Percentiles rank a stretch among this genome's conserved stretches.
phyloP scores from a whole-genome alignment of 257 asterid genomes.

The Petrea volubilis region DNA sequence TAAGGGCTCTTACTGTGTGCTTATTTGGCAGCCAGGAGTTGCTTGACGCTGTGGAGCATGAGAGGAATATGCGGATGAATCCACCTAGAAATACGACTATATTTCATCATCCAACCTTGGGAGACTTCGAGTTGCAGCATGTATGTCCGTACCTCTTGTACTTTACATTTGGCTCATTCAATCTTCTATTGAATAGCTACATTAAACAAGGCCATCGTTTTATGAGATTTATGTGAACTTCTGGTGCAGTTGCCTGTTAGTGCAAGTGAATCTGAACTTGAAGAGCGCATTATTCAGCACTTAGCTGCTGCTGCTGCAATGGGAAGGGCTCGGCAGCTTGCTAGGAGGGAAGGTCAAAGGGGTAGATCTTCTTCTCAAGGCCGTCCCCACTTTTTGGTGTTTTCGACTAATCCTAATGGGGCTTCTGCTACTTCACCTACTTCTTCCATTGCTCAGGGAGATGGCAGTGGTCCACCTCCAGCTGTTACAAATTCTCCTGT shows the following conservation, averaged over 20 bases:
- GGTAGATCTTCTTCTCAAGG: conserved; percentile 72
- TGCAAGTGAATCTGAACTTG: conserved; percentile 85
- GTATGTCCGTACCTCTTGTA: conserved; percentile 43
- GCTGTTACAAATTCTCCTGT: conserved; percentile 47
- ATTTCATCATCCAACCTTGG: conserved; percentile 94
- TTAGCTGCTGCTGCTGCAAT: conserved; percentile 92
- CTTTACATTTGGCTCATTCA: background rate
- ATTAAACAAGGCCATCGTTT: background rate
- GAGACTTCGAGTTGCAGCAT: conserved; percentile 94
- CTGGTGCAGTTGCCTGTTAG: conserved; percentile 71
- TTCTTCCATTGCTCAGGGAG: conserved; percentile 39
- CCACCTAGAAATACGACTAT: conserved; percentile 84
- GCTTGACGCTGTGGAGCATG: conserved; percentile 93
- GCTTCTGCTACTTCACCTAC: conserved; percentile 40
- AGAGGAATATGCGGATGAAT: conserved; percentile 76
- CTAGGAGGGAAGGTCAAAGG: conserved; percentile 81
- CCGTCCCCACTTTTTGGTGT: conserved; percentile 78
- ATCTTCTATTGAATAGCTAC: background rate
- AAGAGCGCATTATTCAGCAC: conserved; percentile 90
- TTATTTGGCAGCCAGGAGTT: conserved; percentile 79
- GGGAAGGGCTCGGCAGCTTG: conserved; percentile 90
- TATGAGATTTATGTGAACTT: background rate
- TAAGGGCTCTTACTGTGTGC: conserved; percentile 4
- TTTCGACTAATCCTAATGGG: conserved; percentile 62
- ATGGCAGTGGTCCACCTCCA: conserved; percentile 43